Evolutionary conservation across 345 rosid genomes (phyloP).

Genomic region (Arabis hirsuta): DNA sequence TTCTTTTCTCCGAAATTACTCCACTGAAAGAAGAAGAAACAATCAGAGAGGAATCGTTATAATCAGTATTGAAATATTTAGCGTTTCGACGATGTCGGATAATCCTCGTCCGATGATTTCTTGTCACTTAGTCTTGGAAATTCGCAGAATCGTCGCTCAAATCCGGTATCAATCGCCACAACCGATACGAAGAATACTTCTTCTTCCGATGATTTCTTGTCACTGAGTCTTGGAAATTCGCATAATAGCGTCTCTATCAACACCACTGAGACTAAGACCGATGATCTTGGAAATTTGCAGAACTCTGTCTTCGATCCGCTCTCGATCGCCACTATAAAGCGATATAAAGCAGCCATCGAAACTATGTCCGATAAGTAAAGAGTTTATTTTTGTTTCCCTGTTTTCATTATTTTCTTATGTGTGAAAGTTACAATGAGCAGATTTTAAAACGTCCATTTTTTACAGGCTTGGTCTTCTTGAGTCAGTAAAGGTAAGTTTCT

Average conservation of each 20-base stretch:
- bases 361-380: not conserved
- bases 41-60: not conserved
- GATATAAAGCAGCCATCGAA: too few relatives aligned
- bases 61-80: not conserved
- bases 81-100: not conserved
- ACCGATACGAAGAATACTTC: too few relatives aligned
- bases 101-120: too few relatives aligned
- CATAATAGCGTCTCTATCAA: too few relatives aligned
- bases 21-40: not conserved
- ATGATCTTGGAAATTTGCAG: too few relatives aligned
- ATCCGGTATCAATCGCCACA: too few relatives aligned
- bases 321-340: not conserved
- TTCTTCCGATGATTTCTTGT: too few relatives aligned
- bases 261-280: too few relatives aligned
- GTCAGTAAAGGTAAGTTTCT: not conserved
- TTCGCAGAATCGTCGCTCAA: too few relatives aligned
- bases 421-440: too few relatives aligned
- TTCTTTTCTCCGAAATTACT: not conserved
- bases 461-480: not conserved
- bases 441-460: too few relatives aligned
- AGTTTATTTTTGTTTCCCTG: not conserved
- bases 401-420: not conserved
- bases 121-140: not conserved
- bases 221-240: too few relatives aligned
- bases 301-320: not conserved